Percentiles rank a stretch among this genome's conserved stretches.
Conservation (phyloP, 179 eudicot genomes). For the Vitellaria paradoxa region DNA sequence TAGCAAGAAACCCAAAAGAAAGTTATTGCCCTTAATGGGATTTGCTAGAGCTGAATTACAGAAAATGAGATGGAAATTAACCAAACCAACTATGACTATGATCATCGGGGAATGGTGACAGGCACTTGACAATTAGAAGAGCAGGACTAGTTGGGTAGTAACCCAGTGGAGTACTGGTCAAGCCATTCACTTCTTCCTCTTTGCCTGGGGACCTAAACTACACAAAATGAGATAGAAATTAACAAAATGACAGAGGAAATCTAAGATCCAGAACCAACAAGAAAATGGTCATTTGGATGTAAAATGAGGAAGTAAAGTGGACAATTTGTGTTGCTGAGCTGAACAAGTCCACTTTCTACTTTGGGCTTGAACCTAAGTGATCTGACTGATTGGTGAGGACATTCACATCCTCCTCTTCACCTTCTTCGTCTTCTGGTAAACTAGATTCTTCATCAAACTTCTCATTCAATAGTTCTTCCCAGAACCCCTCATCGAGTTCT, state of each 20-base stretch:
- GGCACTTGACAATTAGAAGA: too few species aligned
- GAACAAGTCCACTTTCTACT: conserved; percentile 3
- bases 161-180: neutral
- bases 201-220: conserved; percentile 13
- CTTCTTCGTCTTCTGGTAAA: conserved; percentile 15
- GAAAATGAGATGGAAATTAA: neutral
- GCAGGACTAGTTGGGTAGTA: neutral
- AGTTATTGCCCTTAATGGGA: neutral
- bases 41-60: neutral
- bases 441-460: conserved; percentile 36
- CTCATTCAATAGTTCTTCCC: conserved; percentile 80
- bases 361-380: conserved; percentile 40
- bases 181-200: neutral
- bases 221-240: conserved; percentile 10
- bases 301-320: neutral
- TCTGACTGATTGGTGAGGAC: conserved; percentile 52
- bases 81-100: neutral
- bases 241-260: conserved; percentile 11
- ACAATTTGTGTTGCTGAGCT: neutral
- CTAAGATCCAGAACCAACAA: neutral
- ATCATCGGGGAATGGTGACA: too few species aligned
- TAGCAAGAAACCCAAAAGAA: conserved; percentile 8
- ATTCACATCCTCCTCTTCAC: conserved; percentile 42
- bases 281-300: neutral
- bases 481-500: conserved; percentile 78